Evolutionary conservation across 306 rosid species (phyloP).

Genomic region (Benincasa hispida): DNA sequence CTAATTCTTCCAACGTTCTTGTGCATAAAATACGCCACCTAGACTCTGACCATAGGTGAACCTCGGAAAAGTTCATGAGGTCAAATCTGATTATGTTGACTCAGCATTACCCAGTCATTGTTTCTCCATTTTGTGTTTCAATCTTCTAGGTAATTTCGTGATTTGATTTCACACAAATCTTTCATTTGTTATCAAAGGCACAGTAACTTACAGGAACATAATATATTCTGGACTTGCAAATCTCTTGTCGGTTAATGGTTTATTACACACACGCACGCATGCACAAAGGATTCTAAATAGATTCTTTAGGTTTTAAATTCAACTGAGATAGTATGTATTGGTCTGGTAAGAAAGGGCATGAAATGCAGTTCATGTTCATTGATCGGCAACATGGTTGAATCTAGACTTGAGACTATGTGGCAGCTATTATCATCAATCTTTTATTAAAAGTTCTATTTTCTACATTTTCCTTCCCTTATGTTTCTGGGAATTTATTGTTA

Average conservation of each 20-base stretch:
- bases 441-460: not conserved
- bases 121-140: not conserved
- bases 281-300: not conserved
- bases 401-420: not conserved
- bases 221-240: not conserved
- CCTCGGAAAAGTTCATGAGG: not conserved
- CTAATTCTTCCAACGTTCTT: not conserved
- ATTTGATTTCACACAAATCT: not conserved
- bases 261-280: not conserved
- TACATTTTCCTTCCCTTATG: not conserved
- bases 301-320: not conserved
- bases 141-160: not conserved
- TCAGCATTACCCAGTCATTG: not conserved
- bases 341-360: not conserved
- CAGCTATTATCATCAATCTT: not conserved
- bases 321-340: not conserved
- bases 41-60: not conserved
- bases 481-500: slow-evolving; percentile 9
- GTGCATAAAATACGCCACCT: not conserved
- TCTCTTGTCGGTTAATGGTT: not conserved
- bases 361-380: not conserved
- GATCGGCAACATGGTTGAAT: not conserved
- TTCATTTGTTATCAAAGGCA: not conserved
- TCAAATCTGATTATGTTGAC: not conserved
- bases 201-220: not conserved